Percentiles rank a stretch among this genome's conserved stretches.
Evolutionary conservation across 2,329 filamentous ascomycete species (phyloP).

Genomic region (Camillea tinctor): DNA sequence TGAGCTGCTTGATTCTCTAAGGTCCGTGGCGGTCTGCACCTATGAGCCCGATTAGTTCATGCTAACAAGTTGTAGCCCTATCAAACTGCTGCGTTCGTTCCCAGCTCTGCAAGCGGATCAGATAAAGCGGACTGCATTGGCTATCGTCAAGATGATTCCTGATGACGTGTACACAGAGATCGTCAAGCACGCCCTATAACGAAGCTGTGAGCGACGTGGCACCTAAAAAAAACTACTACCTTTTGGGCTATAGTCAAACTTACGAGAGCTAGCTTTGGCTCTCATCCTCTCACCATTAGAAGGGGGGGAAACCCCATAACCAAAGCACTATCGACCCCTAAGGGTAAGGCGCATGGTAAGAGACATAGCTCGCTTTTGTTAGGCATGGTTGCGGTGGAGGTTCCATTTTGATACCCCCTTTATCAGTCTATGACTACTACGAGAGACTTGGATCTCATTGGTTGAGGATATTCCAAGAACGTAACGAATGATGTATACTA

Average conservation of each 20-base stretch:
- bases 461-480: background rate
- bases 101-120: conserved; percentile 79
- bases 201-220: background rate
- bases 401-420: background rate
- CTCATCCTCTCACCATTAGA: background rate
- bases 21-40: conserved; percentile 51
- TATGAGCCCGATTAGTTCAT: conserved; percentile 1
- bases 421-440: background rate
- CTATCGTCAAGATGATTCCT: conserved; percentile 86
- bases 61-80: conserved; percentile 64
- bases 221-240: background rate
- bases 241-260: background rate
- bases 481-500: background rate
- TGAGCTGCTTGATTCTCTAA: conserved; percentile 77
- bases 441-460: background rate
- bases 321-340: background rate
- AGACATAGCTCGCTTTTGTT: background rate
- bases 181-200: conserved; percentile 76
- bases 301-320: background rate
- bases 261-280: background rate
- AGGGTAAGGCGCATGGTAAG: background rate
- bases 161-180: conserved; percentile 89
- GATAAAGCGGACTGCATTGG: conserved; percentile 81
- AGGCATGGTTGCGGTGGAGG: background rate
- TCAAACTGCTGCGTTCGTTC: conserved; percentile 85